These are phyloP conservation scores for Aspergillus cejpii DNA, from an alignment of 2,329 filamentous ascomycete genomes.

Conservation along the genomic window DNA sequence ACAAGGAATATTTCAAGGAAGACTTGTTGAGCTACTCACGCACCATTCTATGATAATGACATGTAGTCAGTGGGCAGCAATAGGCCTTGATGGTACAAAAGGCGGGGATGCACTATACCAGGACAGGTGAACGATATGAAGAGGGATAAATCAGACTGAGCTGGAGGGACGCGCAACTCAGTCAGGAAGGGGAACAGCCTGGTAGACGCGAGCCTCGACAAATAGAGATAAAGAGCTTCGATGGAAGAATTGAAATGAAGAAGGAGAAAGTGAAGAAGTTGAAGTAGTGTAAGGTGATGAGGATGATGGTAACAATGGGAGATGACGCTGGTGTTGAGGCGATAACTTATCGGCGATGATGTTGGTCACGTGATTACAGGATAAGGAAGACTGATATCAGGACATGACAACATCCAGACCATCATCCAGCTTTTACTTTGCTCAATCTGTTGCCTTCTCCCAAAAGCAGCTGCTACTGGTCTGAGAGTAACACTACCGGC, in stretches of 20 bases:
- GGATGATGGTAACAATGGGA: not conserved
- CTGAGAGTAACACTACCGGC: not conserved
- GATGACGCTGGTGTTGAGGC: not conserved
- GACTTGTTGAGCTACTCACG: slow-evolving; percentile 3
- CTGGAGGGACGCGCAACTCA: not conserved
- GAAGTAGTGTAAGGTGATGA: not conserved
- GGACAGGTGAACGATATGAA: slow-evolving; percentile 1
- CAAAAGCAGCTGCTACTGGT: not conserved
- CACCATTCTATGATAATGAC: slow-evolving; percentile 15
- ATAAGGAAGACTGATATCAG: not conserved
- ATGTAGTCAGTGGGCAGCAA: slow-evolving; percentile 5
- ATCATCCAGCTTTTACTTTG: not conserved
- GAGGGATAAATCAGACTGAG: not conserved
- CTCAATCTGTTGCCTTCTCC: not conserved
- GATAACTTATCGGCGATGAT: not conserved
- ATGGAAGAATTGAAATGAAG: not conserved
- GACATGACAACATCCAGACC: not conserved
- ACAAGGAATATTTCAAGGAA: not conserved
- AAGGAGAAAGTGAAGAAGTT: not conserved
- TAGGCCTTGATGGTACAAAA: slow-evolving; percentile 1
- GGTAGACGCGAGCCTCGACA: not conserved
- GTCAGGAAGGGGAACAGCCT: not conserved
- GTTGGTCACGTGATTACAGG: not conserved
- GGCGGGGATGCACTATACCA: slow-evolving; percentile 12
- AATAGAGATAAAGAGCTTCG: not conserved